Base-by-base conservation (phyloP, 2,329 filamentous ascomycete genomes). In the Ceratocystis huliohia region DNA sequence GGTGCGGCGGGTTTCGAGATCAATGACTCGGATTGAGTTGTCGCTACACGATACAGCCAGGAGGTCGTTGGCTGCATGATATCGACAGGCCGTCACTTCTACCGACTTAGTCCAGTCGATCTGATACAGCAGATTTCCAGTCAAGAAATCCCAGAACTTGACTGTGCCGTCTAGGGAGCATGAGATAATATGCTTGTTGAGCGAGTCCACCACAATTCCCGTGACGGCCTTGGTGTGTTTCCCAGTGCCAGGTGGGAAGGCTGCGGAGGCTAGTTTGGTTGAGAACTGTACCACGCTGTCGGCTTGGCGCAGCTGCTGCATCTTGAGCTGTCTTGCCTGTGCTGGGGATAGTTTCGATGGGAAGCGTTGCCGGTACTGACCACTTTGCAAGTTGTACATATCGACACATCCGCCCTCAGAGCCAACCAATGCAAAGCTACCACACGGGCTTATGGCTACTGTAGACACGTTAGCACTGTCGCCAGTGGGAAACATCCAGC, bases 131-230 rank as follows among this genome's bases (percentile, higher is more conserved):
- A 97, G 80, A 57, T 84, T 82, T 6, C 93, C 94, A 0, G 88
- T 90, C n/a, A 85, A 76, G 69, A 99, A 96, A 70, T 96, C 89
- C 95, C 95, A 99, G 74, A 99, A 97, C 78, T 96, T 97, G 71
- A 97, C 82, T 75, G 88, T 96, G 41, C 94, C 94, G 74, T 99
- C 94, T 15, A 91, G 77, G 1, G 90, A 88, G 73, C 91, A 96
- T 68, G 91, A 96, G 56, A 96, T 85, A 63, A 97, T 81, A 20
- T 82, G 84, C 70, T 87, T 89, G 76, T 96, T 96, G 74, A 97
- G 81, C n/a, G 85, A 87, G 76, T 99, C 93, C 17, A 97, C 85
- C 28, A 90, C 82, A 50, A 99, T 79, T 1, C 94, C 95, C 1
- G 93, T 96, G 4, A 99, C 84, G 1, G 89, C 81, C 71, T 87